Evolutionary conservation across 768 basidiomycete genomes (phyloP).

Genomic region (Lentinula sp.): DNA sequence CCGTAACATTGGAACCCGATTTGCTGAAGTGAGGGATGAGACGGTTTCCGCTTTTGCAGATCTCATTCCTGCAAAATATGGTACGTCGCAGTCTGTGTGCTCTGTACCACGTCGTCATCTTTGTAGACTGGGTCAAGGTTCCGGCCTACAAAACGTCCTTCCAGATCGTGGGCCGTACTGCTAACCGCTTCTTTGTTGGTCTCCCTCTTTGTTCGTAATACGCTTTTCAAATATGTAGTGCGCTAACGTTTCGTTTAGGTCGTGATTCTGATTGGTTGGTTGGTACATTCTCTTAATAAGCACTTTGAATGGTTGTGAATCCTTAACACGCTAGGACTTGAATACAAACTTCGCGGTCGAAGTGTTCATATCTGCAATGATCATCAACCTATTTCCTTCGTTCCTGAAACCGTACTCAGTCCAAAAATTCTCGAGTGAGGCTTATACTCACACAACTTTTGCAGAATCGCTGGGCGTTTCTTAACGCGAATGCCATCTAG

Average conservation of each 20-base stretch:
- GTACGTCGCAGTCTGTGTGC: background rate
- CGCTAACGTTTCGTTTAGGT: background rate
- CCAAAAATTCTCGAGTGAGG: too few relatives aligned
- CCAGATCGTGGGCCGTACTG: background rate
- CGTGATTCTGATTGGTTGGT: constrained; percentile 2
- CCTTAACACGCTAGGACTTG: constrained; percentile 5
- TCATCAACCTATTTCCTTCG: constrained; percentile 22
- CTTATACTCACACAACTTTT: background rate
- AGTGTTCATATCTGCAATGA: constrained; percentile 14
- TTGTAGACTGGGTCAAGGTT: background rate
- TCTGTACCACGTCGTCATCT: background rate
- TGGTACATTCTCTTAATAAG: background rate
- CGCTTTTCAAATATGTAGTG: background rate
- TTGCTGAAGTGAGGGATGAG: background rate
- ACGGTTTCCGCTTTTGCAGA: background rate
- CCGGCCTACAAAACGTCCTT: background rate
- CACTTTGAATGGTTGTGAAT: background rate
- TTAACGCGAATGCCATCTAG: constrained; percentile 10
- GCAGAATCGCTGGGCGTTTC: constrained; percentile 8
- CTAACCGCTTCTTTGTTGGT: background rate
- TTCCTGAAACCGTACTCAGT: constrained; percentile 21
- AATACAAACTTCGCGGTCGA: constrained; percentile 21
- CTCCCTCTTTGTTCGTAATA: background rate
- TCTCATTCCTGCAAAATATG: background rate
- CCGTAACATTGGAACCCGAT: background rate